Evolutionary conservation across 2,329 filamentous ascomycete genomes (phyloP).

Genomic region (Cercospora sp.): DNA sequence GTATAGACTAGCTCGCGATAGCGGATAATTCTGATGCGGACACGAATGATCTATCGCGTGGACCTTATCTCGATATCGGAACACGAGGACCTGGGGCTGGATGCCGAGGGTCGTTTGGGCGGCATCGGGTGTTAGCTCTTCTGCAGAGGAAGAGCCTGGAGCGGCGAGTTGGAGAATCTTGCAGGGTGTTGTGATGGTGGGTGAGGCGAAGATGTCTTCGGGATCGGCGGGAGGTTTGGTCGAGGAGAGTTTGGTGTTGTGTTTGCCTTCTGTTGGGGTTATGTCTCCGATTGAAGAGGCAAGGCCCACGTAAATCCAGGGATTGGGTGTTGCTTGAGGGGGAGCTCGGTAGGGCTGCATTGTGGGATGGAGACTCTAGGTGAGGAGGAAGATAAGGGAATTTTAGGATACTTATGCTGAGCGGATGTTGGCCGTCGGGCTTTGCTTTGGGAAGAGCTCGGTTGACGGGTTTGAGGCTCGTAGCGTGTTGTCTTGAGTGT

Average conservation of each 20-base stretch:
- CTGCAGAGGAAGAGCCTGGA: conserved; percentile 12
- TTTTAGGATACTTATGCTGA: neutral
- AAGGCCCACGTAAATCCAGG: conserved; percentile 59
- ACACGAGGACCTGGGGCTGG: conserved; percentile 64
- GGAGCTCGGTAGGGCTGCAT: conserved; percentile 11
- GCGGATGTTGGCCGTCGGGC: neutral
- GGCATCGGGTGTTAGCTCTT: conserved; percentile 45
- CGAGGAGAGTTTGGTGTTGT: conserved; percentile 42
- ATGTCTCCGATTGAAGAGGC: conserved; percentile 59
- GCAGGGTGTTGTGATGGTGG: conserved; percentile 43
- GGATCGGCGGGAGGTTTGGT: conserved; percentile 27
- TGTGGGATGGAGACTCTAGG: neutral
- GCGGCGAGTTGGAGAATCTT: conserved; percentile 52
- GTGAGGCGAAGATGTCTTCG: conserved; percentile 5
- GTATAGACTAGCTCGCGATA: conserved; percentile 63
- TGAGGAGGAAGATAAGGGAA: neutral
- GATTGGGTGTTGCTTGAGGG: conserved; percentile 6
- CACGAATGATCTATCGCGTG: conserved; percentile 72
- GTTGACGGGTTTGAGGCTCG: neutral
- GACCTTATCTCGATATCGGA: conserved; percentile 63
- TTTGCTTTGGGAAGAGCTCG: neutral
- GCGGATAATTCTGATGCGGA: conserved; percentile 66
- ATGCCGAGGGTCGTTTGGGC: conserved; percentile 36
- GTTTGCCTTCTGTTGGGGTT: conserved; percentile 44
- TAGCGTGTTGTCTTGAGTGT: neutral